These are phyloP conservation scores for Penicillium sp. DNA, from an alignment of 2,329 filamentous ascomycete species.

Conservation along the genomic window DNA sequence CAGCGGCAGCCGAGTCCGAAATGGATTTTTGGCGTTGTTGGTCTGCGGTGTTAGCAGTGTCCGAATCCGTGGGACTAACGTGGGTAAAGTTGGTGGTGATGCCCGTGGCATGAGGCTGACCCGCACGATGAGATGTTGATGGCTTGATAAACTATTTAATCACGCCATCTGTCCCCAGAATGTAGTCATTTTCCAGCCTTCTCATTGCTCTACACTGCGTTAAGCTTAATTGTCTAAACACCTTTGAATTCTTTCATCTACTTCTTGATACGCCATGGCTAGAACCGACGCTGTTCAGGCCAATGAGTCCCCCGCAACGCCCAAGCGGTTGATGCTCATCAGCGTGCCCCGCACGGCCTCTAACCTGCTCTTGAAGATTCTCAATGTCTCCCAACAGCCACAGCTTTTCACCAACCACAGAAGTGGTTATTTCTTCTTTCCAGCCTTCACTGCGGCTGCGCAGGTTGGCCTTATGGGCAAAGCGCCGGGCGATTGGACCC, in stretches of 20 bases:
- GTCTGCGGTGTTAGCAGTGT: neutral
- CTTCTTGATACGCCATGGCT: slow-evolving; percentile 1
- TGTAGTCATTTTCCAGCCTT: slow-evolving; percentile 9
- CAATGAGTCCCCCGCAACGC: slow-evolving; percentile 3
- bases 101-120: neutral
- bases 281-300: neutral
- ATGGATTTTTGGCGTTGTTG: neutral
- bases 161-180: slow-evolving; percentile 15
- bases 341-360: slow-evolving; percentile 24
- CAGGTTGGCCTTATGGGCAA: slow-evolving; percentile 20
- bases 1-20: neutral
- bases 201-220: slow-evolving; percentile 11
- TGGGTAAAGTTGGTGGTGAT: neutral
- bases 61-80: neutral
- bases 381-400: slow-evolving; percentile 22
- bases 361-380: slow-evolving; percentile 23
- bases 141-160: slow-evolving; percentile 4
- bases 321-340: slow-evolving; percentile 15
- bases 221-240: slow-evolving; percentile 16
- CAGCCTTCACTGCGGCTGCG: slow-evolving; percentile 5
- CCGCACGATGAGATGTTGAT: neutral
- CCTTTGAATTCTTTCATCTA: neutral
- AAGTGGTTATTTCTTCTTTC: slow-evolving; percentile 25
- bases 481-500: slow-evolving; percentile 30
- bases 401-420: slow-evolving; percentile 13